Conservation (phyloP, 75 land plant species). For the Pinus taeda region DNA sequence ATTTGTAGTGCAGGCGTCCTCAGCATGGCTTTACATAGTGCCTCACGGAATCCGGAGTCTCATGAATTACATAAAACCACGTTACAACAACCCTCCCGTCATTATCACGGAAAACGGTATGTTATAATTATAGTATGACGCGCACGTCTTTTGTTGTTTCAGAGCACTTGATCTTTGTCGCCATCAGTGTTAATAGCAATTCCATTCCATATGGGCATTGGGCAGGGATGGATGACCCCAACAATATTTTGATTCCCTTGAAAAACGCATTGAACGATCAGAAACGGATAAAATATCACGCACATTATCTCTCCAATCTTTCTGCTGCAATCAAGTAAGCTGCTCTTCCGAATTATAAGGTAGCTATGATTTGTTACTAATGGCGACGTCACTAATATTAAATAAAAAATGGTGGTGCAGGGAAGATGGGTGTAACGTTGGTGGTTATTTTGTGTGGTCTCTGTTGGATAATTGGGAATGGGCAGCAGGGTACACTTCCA, state of each 20-base stretch:
- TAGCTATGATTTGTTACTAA: no score
- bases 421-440: slow-evolving; percentile 16
- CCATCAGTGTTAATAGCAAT: not conserved
- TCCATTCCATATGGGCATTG: not conserved
- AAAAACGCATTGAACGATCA: slow-evolving; percentile 60
- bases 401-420: no score
- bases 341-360: no score
- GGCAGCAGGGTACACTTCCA: slow-evolving; percentile 17
- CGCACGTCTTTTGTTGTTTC: not conserved
- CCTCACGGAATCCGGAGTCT: slow-evolving; percentile 68
- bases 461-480: slow-evolving; percentile 39
- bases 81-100: slow-evolving; percentile 66
- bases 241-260: slow-evolving; percentile 30
- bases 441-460: slow-evolving; percentile 30
- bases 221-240: slow-evolving; percentile 80
- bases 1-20: slow-evolving; percentile 43
- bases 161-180: no score
- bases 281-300: slow-evolving; percentile 66
- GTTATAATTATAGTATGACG: not conserved
- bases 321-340: slow-evolving; percentile 59
- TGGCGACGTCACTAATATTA: no score
- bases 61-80: slow-evolving; percentile 57
- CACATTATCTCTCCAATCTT: slow-evolving; percentile 54
- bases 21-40: slow-evolving; percentile 75
- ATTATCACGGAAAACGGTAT: slow-evolving; percentile 75